phyloP scores from a whole-genome alignment of 768 basidiomycete genomes.

The Boletus barrowsii region DNA sequence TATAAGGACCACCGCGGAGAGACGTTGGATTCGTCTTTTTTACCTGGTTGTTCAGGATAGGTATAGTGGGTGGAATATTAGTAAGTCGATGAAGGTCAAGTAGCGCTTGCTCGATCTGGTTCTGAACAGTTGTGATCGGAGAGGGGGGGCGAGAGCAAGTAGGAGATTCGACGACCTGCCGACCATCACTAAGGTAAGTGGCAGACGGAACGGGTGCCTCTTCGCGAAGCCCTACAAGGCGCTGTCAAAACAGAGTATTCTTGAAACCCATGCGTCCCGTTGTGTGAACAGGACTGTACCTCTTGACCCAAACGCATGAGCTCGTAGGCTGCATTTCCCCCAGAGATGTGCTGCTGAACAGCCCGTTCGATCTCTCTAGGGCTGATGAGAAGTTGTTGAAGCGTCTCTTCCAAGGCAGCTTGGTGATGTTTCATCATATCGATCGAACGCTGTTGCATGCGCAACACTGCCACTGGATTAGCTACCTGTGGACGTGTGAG shows the following conservation, averaged over 20 bases:
- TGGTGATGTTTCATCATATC: constrained; percentile 28
- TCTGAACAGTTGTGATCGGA: constrained; percentile 25
- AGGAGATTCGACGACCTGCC: constrained; percentile 24
- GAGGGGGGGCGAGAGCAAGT: constrained; percentile 19
- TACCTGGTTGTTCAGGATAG: constrained; percentile 52
- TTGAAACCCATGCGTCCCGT: neutral
- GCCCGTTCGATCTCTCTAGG: constrained; percentile 37
- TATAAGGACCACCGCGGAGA: constrained; percentile 50
- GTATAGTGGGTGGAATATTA: constrained; percentile 52
- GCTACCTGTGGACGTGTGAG: constrained; percentile 18
- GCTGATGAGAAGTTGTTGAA: constrained; percentile 39
- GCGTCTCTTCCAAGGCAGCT: constrained; percentile 35
- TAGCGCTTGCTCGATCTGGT: constrained; percentile 45
- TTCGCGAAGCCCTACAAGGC: constrained; percentile 17
- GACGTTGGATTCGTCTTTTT: constrained; percentile 34
- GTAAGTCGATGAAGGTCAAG: constrained; percentile 47
- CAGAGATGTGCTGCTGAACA: constrained; percentile 38
- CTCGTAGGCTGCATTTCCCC: constrained; percentile 39
- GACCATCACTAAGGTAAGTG: constrained; percentile 19
- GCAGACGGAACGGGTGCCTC: neutral
- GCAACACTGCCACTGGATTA: constrained; percentile 21
- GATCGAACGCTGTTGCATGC: constrained; percentile 29
- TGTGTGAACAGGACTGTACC: constrained; percentile 25
- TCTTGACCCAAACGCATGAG: constrained; percentile 56
- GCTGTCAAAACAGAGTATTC: constrained; percentile 11